A percentile compares a stretch with the other conserved stretches of the same genome.
Evolutionary conservation across 139 green algal species (phyloP).

Genomic region (Mychonastes homosphaera): DNA sequence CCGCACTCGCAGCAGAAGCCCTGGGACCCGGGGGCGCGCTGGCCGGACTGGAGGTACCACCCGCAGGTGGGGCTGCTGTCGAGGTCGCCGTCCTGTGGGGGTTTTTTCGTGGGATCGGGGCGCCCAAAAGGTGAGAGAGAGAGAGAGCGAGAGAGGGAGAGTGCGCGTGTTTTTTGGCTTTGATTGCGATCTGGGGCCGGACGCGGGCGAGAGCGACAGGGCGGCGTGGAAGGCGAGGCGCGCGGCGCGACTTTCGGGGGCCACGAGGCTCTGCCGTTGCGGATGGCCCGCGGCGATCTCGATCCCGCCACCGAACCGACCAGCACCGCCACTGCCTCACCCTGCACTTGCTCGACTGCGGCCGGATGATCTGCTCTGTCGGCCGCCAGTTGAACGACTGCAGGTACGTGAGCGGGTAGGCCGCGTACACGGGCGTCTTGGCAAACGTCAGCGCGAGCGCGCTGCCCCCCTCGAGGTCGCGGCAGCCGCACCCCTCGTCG

Average conservation of each 20-base stretch:
- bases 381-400: conserved; percentile 43
- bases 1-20: conserved; percentile 69
- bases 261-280: not conserved
- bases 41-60: conserved; percentile 36
- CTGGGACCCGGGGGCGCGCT: conserved; percentile 45
- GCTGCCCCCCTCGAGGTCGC: conserved; percentile 50
- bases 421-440: conserved; percentile 52
- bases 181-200: too few species aligned
- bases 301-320: not conserved
- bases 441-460: conserved; percentile 40
- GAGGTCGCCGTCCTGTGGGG: conserved; percentile 27
- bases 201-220: not conserved
- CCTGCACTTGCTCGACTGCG: conserved; percentile 24
- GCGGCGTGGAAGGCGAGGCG: not conserved
- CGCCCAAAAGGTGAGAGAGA: too few species aligned
- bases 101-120: not conserved
- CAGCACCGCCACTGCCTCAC: conserved; percentile 10
- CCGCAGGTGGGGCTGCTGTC: conserved; percentile 53
- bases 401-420: conserved; percentile 57
- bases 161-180: not conserved
- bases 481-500: conserved; percentile 52
- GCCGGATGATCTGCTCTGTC: conserved; percentile 30
- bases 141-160: not conserved
- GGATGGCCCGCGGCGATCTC: not conserved
- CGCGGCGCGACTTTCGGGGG: not conserved